These are phyloP conservation scores for Podospora appendiculata DNA, from an alignment of 495 filamentous ascomycete species.

Conservation along the genomic window DNA sequence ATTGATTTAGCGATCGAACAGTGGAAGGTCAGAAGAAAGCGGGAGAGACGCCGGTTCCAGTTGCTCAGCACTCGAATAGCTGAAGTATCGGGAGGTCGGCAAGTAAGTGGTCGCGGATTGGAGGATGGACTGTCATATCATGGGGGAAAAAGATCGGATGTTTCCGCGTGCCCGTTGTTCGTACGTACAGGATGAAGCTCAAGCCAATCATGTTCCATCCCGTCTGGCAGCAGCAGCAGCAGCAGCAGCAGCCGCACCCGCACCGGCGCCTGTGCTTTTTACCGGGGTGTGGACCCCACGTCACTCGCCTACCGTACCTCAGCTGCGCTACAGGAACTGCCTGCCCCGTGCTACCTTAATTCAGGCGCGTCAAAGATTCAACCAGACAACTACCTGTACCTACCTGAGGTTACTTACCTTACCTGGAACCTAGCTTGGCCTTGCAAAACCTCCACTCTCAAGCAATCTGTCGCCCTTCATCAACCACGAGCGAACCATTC, in stretches of 20 bases:
- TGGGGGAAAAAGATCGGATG: conserved; percentile 6
- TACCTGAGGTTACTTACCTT: too few species aligned
- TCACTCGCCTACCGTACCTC: not conserved
- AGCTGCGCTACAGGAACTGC: too few species aligned
- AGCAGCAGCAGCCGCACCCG: too few species aligned
- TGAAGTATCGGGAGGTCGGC: not conserved
- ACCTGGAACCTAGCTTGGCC: too few species aligned
- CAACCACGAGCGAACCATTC: too few species aligned
- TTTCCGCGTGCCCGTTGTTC: not conserved
- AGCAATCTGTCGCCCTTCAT: too few species aligned
- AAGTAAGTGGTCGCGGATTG: not conserved
- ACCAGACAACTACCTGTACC: too few species aligned
- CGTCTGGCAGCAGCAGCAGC: not conserved
- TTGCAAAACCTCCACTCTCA: too few species aligned
- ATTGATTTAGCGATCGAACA: not conserved
- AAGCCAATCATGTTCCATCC: not conserved
- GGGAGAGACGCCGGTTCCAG: not conserved
- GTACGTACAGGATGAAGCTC: not conserved
- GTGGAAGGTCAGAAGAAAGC: too few species aligned
- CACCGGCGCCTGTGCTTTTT: not conserved
- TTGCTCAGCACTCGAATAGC: not conserved
- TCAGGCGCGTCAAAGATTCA: too few species aligned
- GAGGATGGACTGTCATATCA: not conserved
- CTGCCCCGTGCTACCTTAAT: too few species aligned
- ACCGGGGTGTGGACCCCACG: not conserved